Evolutionary conservation across 768 basidiomycete species (phyloP), one percentile per base, ranked within the genome.

Genomic region (Chlorophyllum brunneum): DNA sequence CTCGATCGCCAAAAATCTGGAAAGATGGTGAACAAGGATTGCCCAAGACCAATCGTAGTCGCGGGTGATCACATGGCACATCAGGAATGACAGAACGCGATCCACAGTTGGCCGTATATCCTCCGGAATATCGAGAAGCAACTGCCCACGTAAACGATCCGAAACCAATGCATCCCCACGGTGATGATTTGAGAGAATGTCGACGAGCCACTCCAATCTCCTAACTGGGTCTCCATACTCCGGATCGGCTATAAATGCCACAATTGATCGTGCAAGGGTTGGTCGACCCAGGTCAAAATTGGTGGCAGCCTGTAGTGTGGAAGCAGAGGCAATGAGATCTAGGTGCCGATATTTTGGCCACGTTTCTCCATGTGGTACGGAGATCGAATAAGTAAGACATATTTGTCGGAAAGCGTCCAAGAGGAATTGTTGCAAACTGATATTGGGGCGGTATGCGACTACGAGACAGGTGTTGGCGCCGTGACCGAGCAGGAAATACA

Each of bases 401-500:
- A 46, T 22, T 7, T 13, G 29, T 20, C 5, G 31, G 23, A 46
- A 46, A 6, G 44, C n/a, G 1, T 18, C 44, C 0, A 13, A 7
- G n/a, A 46, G 6, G 15, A 33, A 46, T 34, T 34, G 44, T 5
- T 10, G 27, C 4, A 46, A 11, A 2, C 9, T 18, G 11, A 46
- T 33, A 2, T 10, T 34, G 9, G 30, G 31, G 31, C 31, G n/a
- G 44, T 46, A 34, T 10, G n/a, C 10, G 20, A 46, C 34, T 3
- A 46, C 10, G 5, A 46, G 20, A 13, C 44, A 33, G 16, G 44
- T 46, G 13, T 46, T 46, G 15, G 16, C 34, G n/a, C 22, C 30
- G 18, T 46, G 6, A 20, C 44, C 44, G 8, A 46, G 44, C 3
- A 46, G 44, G 16, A 46, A 46, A 34, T 46, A 46, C 44, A 46